These are phyloP conservation scores for Colletotrichum paranaense DNA, from an alignment of 2,329 filamentous ascomycete species.

Conservation along the genomic window DNA sequence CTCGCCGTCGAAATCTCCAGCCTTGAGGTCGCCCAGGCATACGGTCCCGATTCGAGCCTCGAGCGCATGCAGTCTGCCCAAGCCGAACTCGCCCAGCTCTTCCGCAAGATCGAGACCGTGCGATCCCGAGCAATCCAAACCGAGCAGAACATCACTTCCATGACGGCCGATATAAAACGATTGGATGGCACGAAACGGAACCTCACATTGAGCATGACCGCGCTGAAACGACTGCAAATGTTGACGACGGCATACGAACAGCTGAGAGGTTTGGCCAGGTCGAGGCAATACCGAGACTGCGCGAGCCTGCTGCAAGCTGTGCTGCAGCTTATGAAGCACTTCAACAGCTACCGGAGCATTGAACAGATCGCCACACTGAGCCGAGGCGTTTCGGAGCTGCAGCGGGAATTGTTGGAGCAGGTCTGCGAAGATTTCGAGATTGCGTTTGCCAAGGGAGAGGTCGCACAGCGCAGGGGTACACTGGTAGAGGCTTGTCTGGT, in stretches of 20 bases:
- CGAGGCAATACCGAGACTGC: conserved; percentile 93
- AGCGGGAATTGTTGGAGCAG: conserved; percentile 92
- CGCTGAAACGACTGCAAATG: conserved; percentile 97
- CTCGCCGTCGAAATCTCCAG: conserved; percentile 81
- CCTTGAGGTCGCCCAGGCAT: conserved; percentile 82
- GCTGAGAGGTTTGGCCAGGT: conserved; percentile 82
- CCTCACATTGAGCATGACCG: conserved; percentile 96
- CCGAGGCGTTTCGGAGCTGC: conserved; percentile 91
- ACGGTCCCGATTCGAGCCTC: conserved; percentile 87
- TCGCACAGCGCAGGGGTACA: conserved; percentile 74
- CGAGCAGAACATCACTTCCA: conserved; percentile 94
- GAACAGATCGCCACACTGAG: conserved; percentile 96
- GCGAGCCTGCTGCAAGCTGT: conserved; percentile 94
- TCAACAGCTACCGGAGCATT: conserved; percentile 96
- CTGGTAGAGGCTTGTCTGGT: conserved; percentile 91
- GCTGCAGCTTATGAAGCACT: conserved; percentile 97
- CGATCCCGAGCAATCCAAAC: conserved; percentile 90
- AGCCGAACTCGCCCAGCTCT: conserved; percentile 87
- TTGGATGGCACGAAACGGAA: conserved; percentile 97
- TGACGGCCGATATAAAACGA: conserved; percentile 99
- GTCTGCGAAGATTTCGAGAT: conserved; percentile 99
- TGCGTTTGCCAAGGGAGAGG: conserved; percentile 89
- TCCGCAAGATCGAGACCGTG: conserved; percentile 94
- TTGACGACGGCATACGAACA: conserved; percentile 99
- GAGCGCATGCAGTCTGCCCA: conserved; percentile 93